Evolutionary conservation across 257 asterid species (phyloP).

Genomic region (Nicotiana tomentosiformis): DNA sequence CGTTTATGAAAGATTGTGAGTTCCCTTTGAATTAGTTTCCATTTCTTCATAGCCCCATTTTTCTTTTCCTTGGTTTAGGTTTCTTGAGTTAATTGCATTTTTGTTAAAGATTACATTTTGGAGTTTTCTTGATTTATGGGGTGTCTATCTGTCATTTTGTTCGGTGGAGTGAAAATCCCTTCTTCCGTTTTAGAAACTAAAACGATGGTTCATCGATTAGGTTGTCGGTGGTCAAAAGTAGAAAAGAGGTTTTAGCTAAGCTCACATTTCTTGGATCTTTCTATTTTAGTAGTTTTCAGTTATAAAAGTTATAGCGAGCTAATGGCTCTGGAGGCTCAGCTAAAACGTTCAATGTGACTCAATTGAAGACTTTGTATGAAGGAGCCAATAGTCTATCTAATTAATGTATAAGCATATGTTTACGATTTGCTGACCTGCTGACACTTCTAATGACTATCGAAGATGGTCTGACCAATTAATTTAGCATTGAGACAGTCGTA

Average conservation of each 20-base stretch:
- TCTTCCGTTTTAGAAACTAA: not conserved
- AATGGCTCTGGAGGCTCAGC: not conserved
- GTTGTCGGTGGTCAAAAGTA: not conserved
- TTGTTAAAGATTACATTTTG: not conserved
- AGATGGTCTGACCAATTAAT: not conserved
- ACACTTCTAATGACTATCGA: not conserved
- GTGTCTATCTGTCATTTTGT: not conserved
- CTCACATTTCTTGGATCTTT: slow-evolving; percentile 7
- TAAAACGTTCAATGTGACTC: not conserved
- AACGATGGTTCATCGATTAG: not conserved
- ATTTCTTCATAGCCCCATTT: not conserved
- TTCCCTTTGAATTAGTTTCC: not conserved
- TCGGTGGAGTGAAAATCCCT: not conserved
- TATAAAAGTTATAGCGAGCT: not conserved
- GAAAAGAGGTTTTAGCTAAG: not conserved
- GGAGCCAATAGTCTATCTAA: not conserved
- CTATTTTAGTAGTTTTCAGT: not conserved
- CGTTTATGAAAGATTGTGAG: slow-evolving; percentile 56
- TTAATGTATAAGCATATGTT: not conserved
- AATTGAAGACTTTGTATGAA: not conserved
- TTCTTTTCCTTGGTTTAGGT: not conserved
- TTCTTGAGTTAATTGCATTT: not conserved
- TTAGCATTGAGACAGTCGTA: not conserved
- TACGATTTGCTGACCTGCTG: not conserved
- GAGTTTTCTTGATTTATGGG: not conserved